phyloP scores from a whole-genome alignment of 148 eudicot species.

The Amaranthus hypochondriacus region DNA sequence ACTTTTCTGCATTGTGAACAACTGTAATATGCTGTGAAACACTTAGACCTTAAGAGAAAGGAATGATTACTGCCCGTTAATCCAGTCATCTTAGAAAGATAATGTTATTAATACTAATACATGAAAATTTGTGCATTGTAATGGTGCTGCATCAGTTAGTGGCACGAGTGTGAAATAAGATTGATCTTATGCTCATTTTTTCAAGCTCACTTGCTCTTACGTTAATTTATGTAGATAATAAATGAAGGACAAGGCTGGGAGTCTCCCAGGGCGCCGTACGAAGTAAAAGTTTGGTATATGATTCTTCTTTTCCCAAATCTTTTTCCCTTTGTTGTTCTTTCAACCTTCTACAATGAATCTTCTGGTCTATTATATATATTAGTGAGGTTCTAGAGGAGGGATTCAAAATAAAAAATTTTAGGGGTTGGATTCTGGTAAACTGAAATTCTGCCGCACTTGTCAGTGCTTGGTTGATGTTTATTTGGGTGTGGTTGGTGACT shows the following conservation, averaged over 20 bases:
- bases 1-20: conserved; percentile 1
- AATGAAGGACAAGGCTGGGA: conserved; percentile 96
- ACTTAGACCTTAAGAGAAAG: background rate
- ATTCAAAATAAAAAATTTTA: no score
- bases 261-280: conserved; percentile 96
- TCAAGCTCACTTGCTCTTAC: conserved; percentile 3
- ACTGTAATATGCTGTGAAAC: background rate
- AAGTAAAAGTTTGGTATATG: conserved; percentile 81
- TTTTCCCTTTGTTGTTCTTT: conserved; percentile 7
- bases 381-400: background rate
- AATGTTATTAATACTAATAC: background rate
- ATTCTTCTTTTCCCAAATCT: conserved; percentile 6
- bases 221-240: conserved; percentile 46
- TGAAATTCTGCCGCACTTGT: no score
- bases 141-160: no score
- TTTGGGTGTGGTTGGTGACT: background rate
- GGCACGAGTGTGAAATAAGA: no score
- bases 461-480: no score
- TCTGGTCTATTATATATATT: background rate
- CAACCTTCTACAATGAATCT: no score
- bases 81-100: background rate
- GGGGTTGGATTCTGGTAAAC: no score
- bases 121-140: background rate
- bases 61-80: background rate
- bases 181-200: background rate